Evolutionary conservation across 2,329 filamentous ascomycete genomes (phyloP), one percentile per base, ranked within the genome.

Genomic region (Fusarium sororula): DNA sequence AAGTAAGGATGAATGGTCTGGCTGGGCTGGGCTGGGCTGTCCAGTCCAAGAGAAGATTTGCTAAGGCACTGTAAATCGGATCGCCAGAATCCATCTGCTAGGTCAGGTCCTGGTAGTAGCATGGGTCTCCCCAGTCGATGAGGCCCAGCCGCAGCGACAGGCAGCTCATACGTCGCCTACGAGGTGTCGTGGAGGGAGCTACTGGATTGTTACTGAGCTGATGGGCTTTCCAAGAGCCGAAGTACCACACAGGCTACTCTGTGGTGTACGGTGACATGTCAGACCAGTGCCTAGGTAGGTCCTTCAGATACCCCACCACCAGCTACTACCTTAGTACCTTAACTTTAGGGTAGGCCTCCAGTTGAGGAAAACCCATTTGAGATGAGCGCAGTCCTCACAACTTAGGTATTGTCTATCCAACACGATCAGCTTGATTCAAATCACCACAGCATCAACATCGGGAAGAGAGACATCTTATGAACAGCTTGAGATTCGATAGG

Each of bases 31-130:
- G 38, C 17, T 35, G 28, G 24, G 18, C 35, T 28, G 51, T 39
- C 51, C 51, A 54, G 30, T 48, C 41, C 55, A 68, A 76, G 77
- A 77, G 75, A 79, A 79, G 77, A 80, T 80, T 80, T 79, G 77
- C 75, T 74, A 77, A 74, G 75, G 74, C 73, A 70, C 48, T 41
- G 48, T 61, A 61, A 61, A 55, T 61, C 57, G 57, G 57, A 61
- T 61, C 57, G 47, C 28, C 57, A 58, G 55, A 58, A 50, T 65
- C 35, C 47, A 58, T 65, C 56, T 48, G 26, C 38, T 64, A 32
- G 48, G 45, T 22, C 32, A 47, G 35, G 41, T 41, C 51, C 50
- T 57, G 59, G 50, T 61, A 57, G 50, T 61, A 57, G 48, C 75
- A 73, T 77, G 73, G 76, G 71, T 65, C 68, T 73, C 76, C 74